These are phyloP conservation scores for Cadophora sp. DNA, from an alignment of 2,329 filamentous ascomycete species.

Conservation along the genomic window DNA sequence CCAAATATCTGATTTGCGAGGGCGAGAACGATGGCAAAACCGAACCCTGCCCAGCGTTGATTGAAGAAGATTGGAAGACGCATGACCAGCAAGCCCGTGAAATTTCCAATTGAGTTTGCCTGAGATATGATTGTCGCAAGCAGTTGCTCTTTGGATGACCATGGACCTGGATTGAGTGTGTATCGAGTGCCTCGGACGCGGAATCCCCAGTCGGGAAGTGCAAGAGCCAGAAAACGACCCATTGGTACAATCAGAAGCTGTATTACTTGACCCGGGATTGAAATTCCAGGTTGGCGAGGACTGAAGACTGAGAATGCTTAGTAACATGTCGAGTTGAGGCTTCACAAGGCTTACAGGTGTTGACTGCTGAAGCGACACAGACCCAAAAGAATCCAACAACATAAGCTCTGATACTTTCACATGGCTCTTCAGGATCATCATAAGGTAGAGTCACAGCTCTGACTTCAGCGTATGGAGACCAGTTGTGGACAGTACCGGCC, in stretches of 20 bases:
- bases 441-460: slow-evolving; percentile 41
- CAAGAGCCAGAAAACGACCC: slow-evolving; percentile 20
- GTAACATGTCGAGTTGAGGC: not conserved
- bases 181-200: slow-evolving; percentile 19
- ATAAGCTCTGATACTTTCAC: slow-evolving; percentile 44
- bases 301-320: slow-evolving; percentile 17
- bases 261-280: slow-evolving; percentile 22
- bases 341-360: slow-evolving; percentile 24
- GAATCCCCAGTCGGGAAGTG: slow-evolving; percentile 28
- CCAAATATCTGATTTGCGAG: slow-evolving; percentile 47
- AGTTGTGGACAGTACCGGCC: slow-evolving; percentile 34
- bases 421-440: slow-evolving; percentile 42
- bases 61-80: slow-evolving; percentile 46
- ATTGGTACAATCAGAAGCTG: slow-evolving; percentile 28
- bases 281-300: slow-evolving; percentile 26
- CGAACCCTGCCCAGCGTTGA: slow-evolving; percentile 44
- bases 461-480: slow-evolving; percentile 42
- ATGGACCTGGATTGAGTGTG: slow-evolving; percentile 27
- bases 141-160: slow-evolving; percentile 27
- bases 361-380: slow-evolving; percentile 24
- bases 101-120: slow-evolving; percentile 23
- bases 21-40: slow-evolving; percentile 45
- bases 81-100: slow-evolving; percentile 36
- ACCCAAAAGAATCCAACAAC: slow-evolving; percentile 44
- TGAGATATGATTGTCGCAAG: slow-evolving; percentile 30